Evolutionary conservation across 345 rosid species (phyloP), one percentile per base, ranked within the genome.

Genomic region (Bruguiera sexangula): DNA sequence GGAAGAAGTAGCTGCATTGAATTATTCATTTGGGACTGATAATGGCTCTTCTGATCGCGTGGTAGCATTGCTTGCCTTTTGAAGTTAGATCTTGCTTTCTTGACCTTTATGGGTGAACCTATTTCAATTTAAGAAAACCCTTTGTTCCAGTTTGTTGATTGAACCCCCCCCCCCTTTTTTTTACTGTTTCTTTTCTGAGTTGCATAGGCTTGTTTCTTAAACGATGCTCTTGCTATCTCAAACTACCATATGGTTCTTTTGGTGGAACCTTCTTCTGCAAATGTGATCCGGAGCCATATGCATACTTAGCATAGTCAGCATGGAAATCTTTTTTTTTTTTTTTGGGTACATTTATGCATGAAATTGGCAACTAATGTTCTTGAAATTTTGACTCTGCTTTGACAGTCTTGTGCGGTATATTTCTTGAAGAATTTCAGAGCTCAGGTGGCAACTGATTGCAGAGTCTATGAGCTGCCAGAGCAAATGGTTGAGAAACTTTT

Each of bases 371-470:
- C 18, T 43, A 13, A 72, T 71, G 66, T 61, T 22, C 65, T 70
- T 77, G 51, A 43, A 43, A 43, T 63, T 31, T 66, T 62, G 67
- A 26, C 65, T 63, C 62, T 68, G 69, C 21, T 29, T 63, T 51
- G 29, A 13, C 54, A 59, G 60, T 67, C 62, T 62, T 51, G 43
- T 53, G 59, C 5, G 36, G n/a, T 69, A 65, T 59, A 53, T 43
- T 43, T 43, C 18, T 43, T 13, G 50, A 43, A 43, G 50, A 43
- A 43, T 18, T 43, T 43, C 50, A 65, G 11, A 24, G 31, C 26
- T 22, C 43, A 57, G 53, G 62, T 70, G 50, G 68, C 21, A 71
- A 67, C 50, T 66, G 31, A 26, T 43, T 43, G 50, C n/a, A 10
- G 58, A 61, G 48, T 39, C 20, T 15, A 37, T 46, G 52, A 43